phyloP scores from a whole-genome alignment of 139 green algal species.

The Diplosphaera chodatii region DNA sequence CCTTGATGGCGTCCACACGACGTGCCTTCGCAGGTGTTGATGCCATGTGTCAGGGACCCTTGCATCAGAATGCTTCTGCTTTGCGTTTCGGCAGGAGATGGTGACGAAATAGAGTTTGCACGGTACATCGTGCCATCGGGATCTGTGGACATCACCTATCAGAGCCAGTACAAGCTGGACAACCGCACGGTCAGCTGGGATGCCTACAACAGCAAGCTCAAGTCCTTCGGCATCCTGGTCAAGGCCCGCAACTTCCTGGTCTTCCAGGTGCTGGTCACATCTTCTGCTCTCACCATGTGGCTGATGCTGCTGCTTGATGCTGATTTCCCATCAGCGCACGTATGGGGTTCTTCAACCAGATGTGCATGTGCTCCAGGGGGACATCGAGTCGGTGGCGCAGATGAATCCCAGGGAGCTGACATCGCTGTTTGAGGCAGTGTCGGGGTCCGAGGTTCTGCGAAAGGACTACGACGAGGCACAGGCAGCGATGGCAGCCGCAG shows the following conservation, averaged over 20 bases:
- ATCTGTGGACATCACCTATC: conserved; percentile 24
- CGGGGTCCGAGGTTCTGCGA: conserved; percentile 51
- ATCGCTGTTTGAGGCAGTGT: conserved; percentile 87
- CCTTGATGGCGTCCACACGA: too few relatives aligned
- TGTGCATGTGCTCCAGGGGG: conserved; percentile 53
- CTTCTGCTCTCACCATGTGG: too few relatives aligned
- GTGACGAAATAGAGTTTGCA: conserved; percentile 66
- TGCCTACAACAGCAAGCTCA: conserved; percentile 76
- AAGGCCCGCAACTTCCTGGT: conserved; percentile 97
- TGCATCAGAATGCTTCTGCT: too few relatives aligned
- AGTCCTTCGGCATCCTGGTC: conserved; percentile 81
- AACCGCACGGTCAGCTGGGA: conserved; percentile 65
- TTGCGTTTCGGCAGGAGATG: conserved; percentile 51
- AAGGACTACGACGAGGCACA: conserved; percentile 70
- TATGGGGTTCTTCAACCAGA: too few relatives aligned
- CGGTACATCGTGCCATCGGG: conserved; percentile 57
- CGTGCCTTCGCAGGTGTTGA: too few relatives aligned
- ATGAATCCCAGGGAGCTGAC: conserved; percentile 80
- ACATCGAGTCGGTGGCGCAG: conserved; percentile 91
- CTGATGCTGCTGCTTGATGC: too few relatives aligned
- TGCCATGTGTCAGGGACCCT: too few relatives aligned
- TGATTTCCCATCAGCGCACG: too few relatives aligned
- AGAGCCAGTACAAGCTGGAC: conserved; percentile 74
- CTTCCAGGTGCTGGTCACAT: conserved; percentile 80
- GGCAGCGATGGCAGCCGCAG: conserved; percentile 38